phyloP scores from a whole-genome alignment of 179 eudicot species.

The Gypsophila paniculata region DNA sequence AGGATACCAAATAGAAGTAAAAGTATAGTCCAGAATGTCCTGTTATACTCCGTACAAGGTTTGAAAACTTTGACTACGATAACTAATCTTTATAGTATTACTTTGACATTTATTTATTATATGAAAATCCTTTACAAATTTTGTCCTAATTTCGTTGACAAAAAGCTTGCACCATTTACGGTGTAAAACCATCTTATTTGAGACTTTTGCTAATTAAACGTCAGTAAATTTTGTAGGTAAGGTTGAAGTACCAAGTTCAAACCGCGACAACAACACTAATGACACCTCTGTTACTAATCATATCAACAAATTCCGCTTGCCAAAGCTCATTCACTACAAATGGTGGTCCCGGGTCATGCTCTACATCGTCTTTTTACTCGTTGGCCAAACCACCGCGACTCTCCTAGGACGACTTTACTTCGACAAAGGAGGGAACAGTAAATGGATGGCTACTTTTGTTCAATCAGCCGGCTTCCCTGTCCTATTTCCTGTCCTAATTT shows the following conservation, averaged over 20 bases:
- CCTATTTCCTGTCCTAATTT: constrained; percentile 33
- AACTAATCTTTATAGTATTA: too few relatives aligned
- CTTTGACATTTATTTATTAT: too few relatives aligned
- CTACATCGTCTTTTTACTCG: constrained; percentile 36
- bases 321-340: constrained; percentile 25
- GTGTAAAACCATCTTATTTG: too few relatives aligned
- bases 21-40: too few relatives aligned
- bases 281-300: not conserved
- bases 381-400: constrained; percentile 52
- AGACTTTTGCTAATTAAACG: too few relatives aligned
- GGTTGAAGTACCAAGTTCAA: constrained; percentile 17
- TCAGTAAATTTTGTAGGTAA: constrained; percentile 17
- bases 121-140: too few relatives aligned
- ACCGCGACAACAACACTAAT: not conserved
- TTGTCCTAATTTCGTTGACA: too few relatives aligned
- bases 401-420: constrained; percentile 58
- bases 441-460: constrained; percentile 50
- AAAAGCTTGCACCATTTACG: too few relatives aligned
- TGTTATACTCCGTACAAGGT: too few relatives aligned
- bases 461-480: constrained; percentile 62
- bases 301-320: constrained; percentile 11
- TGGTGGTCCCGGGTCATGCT: constrained; percentile 38
- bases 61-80: too few relatives aligned
- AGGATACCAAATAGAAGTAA: too few relatives aligned
- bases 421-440: constrained; percentile 58